Percentiles rank a stretch among this genome's conserved stretches.
phyloP scores from a whole-genome alignment of 129 eudicot species.

The Saussurea involucrata region DNA sequence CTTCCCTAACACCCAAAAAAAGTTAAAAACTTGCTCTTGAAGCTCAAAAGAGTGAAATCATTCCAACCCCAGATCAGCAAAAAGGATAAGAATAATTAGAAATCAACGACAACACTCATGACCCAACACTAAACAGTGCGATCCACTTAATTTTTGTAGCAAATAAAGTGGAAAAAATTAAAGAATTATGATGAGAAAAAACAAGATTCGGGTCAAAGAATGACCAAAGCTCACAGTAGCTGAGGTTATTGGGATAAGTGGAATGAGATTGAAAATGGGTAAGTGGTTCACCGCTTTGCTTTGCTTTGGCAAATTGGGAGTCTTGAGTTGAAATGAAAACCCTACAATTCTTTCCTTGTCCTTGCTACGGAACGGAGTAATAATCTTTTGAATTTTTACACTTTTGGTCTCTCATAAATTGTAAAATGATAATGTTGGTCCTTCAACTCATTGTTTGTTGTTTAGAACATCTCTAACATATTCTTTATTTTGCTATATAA shows the following conservation, averaged over 20 bases:
- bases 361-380: no score
- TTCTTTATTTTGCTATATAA: no score
- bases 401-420: not conserved
- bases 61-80: no score
- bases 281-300: not conserved
- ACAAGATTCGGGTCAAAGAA: slow-evolving; percentile 6
- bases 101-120: no score
- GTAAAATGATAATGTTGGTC: not conserved
- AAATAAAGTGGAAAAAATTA: not conserved
- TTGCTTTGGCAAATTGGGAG: not conserved
- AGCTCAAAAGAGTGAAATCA: slow-evolving; percentile 42
- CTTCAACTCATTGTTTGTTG: not conserved
- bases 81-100: slow-evolving; percentile 10
- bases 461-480: no score
- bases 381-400: no score
- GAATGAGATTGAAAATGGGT: not conserved
- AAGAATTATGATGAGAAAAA: slow-evolving; percentile 5
- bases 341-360: not conserved
- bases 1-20: slow-evolving; percentile 36
- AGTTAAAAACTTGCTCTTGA: slow-evolving; percentile 21
- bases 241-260: not conserved
- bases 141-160: not conserved
- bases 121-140: slow-evolving; percentile 5
- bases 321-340: not conserved
- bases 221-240: no score